A percentile compares a stretch with the other conserved stretches of the same genome.
phyloP scores from a whole-genome alignment of 2,329 filamentous ascomycete species.

The Penicillium polonicum region DNA sequence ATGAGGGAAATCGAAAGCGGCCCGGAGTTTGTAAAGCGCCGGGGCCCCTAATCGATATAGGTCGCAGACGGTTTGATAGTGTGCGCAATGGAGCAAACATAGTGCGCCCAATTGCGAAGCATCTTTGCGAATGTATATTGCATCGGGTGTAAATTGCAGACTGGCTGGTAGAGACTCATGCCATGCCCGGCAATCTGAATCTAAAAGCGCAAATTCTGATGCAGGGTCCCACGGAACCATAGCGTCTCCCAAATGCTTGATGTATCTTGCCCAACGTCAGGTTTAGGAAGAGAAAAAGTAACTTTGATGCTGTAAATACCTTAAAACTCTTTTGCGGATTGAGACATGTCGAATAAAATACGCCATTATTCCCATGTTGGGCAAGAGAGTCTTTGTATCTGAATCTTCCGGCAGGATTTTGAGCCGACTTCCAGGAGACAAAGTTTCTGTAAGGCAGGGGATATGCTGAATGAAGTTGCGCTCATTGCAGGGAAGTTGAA shows the following conservation, averaged over 20 bases:
- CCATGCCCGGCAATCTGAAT: slow-evolving; percentile 22
- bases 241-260: slow-evolving; percentile 24
- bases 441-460: slow-evolving; percentile 30
- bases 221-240: slow-evolving; percentile 22
- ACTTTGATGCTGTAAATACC: neutral
- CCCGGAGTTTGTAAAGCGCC: slow-evolving; percentile 23
- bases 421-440: slow-evolving; percentile 20
- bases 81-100: slow-evolving; percentile 21
- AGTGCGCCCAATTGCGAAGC: slow-evolving; percentile 23
- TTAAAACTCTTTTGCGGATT: slow-evolving; percentile 22
- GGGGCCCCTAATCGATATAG: slow-evolving; percentile 23
- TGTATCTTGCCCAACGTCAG: slow-evolving; percentile 11
- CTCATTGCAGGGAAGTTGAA: slow-evolving; percentile 34
- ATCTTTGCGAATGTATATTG: slow-evolving; percentile 24
- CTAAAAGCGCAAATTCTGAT: slow-evolving; percentile 20
- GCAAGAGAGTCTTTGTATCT: slow-evolving; percentile 10
- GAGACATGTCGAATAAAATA: slow-evolving; percentile 24
- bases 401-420: slow-evolving; percentile 15
- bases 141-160: slow-evolving; percentile 20
- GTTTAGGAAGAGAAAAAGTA: neutral
- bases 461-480: slow-evolving; percentile 31
- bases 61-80: slow-evolving; percentile 25
- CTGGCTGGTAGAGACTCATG: slow-evolving; percentile 23
- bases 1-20: slow-evolving; percentile 24
- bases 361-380: slow-evolving; percentile 26